A percentile compares a stretch with the other conserved stretches of the same genome.
Evolutionary conservation across 257 asterid genomes (phyloP).

Genomic region (Verbascum thapsus): DNA sequence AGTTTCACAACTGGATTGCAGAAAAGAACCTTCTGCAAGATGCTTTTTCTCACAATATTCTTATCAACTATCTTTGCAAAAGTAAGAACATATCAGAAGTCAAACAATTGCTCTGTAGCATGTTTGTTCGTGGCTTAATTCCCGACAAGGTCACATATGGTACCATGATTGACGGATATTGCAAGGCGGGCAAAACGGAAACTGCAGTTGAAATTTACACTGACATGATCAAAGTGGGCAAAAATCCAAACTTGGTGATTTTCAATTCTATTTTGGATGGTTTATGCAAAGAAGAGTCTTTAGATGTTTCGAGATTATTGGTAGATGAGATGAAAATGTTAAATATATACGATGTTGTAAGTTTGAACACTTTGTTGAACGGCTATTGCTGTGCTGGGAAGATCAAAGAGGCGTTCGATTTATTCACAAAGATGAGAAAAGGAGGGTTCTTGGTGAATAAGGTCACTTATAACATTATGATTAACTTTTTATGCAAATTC

Average conservation of each 20-base stretch:
- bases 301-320: conserved; percentile 42
- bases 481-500: conserved; percentile 53
- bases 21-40: conserved; percentile 51
- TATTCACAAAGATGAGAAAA: conserved; percentile 56
- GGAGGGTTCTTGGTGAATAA: conserved; percentile 45
- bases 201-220: conserved; percentile 48
- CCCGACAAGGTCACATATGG: conserved; percentile 72
- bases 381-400: conserved; percentile 54
- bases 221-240: conserved; percentile 50
- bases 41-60: conserved; percentile 54
- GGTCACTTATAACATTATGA: conserved; percentile 60
- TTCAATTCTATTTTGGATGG: conserved; percentile 67
- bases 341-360: conserved; percentile 48
- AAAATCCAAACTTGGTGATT: conserved; percentile 62
- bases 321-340: conserved; percentile 46
- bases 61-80: conserved; percentile 59
- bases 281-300: conserved; percentile 54
- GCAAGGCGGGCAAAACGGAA: conserved; percentile 45
- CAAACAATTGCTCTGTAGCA: conserved; percentile 58
- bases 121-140: conserved; percentile 72
- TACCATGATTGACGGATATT: conserved; percentile 63
- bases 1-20: conserved; percentile 41
- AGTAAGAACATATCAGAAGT: conserved; percentile 49
- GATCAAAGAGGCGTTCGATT: conserved; percentile 44
- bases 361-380: conserved; percentile 60